Evolutionary conservation across 352 stramenopile genomes (phyloP), one percentile per base, ranked within the genome.

Genomic region (Globisporangium okanoganense): DNA sequence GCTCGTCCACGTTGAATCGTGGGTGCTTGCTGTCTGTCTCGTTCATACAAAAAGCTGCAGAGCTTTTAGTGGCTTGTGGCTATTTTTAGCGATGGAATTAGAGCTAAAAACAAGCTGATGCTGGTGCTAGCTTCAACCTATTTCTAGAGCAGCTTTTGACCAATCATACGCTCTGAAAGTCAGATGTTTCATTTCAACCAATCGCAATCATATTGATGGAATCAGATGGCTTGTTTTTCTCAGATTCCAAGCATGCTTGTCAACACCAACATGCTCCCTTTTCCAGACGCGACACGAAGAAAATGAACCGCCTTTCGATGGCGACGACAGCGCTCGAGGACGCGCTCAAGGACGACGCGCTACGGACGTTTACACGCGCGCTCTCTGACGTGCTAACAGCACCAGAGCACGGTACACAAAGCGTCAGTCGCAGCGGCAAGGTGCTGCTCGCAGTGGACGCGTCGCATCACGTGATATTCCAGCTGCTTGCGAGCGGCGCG

Each of bases 401-500:
- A 13, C 31, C 31, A 4, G 13, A 38, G 24, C 14, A 44, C 33
- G 27, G 33, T 25, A 2, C 41, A 36, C 41, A 47, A 24, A 71
- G 75, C 41, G 25, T 16, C 38, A 47, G 35, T 25, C n/a, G 20
- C 25, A 40, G 29, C n/a, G 27, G n/a, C 18, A 43, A 43, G 20
- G 58, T 80, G 27, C 38, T 85, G 25, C 67, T 89, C 18, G 77
- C 75, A 0, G 72, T 90, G 2, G 84, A 94, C 53, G 61, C 66
- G 5, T 77, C 74, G 16, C 75, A 85, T 29, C 65, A 76, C 10
- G 70, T 77, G 56, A 76, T 91, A 43, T 78, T 94, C 56, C 76
- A 93, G 41, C 56, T 91, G 50, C 66, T 93, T 35, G 79, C 81
- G 53, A 77, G 73, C 67, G 84, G 84, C 65, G 77, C 72, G 16